Evolutionary conservation across 768 basidiomycete species (phyloP).

Genomic region (Postia placenta): DNA sequence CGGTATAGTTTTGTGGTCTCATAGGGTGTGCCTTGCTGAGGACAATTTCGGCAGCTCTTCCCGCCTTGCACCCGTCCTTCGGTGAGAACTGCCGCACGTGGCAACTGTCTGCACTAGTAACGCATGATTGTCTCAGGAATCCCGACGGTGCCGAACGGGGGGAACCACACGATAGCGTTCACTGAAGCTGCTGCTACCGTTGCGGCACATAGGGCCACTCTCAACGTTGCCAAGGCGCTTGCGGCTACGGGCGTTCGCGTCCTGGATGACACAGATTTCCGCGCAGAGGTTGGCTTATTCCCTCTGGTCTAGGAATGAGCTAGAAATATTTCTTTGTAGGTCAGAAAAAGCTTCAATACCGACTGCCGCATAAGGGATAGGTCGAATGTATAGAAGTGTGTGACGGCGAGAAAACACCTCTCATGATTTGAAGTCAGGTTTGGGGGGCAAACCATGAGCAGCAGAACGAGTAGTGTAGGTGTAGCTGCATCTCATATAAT

Average conservation of each 20-base stretch:
- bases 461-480: no score
- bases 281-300: slow-evolving; percentile 43
- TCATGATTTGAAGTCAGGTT: no score
- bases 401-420: no score
- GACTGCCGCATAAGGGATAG: no score
- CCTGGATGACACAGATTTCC: slow-evolving; percentile 62
- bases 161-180: slow-evolving; percentile 74
- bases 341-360: no score
- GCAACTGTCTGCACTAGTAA: not conserved
- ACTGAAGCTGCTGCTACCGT: slow-evolving; percentile 53
- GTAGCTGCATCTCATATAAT: no score
- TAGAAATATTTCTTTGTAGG: no score
- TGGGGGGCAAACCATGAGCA: no score
- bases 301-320: no score
- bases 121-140: slow-evolving; percentile 50
- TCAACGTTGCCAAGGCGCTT: slow-evolving; percentile 65
- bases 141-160: slow-evolving; percentile 63
- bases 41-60: slow-evolving; percentile 36
- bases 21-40: not conserved
- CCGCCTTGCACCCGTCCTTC: slow-evolving; percentile 71
- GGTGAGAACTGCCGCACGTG: no score
- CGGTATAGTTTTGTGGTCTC: slow-evolving; percentile 38
- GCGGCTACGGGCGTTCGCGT: slow-evolving; percentile 66
- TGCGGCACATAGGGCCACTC: slow-evolving; percentile 58
- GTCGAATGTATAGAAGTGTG: no score